These are phyloP conservation scores for Leishmania major DNA, from an alignment of 208 protist species.

Conservation along the genomic window DNA sequence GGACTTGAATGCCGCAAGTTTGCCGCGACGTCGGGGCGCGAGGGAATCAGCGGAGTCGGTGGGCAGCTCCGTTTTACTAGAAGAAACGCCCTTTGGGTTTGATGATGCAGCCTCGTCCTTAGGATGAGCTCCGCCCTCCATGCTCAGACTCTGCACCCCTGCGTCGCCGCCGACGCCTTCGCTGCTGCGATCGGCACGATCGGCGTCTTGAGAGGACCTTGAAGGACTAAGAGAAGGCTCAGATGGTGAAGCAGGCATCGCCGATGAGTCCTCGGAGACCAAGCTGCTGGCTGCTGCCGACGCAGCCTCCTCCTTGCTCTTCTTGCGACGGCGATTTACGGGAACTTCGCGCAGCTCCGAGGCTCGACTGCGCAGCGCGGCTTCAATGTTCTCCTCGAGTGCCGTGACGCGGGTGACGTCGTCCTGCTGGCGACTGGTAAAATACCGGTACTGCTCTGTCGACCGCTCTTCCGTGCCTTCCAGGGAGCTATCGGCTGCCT, in stretches of 20 bases:
- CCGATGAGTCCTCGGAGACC: neutral
- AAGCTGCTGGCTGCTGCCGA: neutral
- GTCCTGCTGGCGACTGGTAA: conserved; percentile 58
- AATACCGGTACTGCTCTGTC: conserved; percentile 56
- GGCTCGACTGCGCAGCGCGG: conserved; percentile 37
- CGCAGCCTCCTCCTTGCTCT: conserved; percentile 1
- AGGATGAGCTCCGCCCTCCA: neutral
- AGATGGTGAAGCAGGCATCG: neutral
- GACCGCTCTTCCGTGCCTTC: neutral
- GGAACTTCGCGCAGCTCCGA: conserved; percentile 28
- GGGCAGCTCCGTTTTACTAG: neutral
- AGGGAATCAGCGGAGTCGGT: neutral
- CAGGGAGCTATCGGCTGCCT: neutral
- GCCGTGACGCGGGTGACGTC: conserved; percentile 42
- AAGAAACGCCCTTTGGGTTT: neutral
- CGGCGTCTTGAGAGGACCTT: neutral
- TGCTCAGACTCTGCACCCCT: neutral
- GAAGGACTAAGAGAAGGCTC: neutral
- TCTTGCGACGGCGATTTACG: conserved; percentile 24
- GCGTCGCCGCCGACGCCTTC: neutral
- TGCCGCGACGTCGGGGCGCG: neutral
- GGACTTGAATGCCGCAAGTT: neutral
- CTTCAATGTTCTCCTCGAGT: conserved; percentile 54
- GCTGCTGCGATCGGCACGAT: neutral
- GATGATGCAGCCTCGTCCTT: neutral